These are phyloP conservation scores for Plicaturopsis crispa DNA, from an alignment of 768 basidiomycete genomes.

Conservation along the genomic window DNA sequence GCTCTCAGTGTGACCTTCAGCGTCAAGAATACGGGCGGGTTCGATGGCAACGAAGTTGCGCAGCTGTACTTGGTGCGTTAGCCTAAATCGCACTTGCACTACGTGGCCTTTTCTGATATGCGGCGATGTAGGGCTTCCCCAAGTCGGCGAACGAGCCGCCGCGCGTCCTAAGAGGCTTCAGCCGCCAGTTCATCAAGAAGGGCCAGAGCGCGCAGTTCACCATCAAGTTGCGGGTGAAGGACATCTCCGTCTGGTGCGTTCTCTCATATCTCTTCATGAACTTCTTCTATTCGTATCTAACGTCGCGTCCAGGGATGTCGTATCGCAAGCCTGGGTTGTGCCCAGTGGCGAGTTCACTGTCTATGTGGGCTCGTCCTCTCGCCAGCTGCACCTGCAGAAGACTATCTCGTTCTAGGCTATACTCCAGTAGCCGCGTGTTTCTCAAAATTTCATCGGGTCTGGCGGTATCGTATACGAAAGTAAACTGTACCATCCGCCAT, in stretches of 20 bases:
- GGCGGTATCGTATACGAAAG: too few relatives aligned
- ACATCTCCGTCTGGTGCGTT: conserved; percentile 9
- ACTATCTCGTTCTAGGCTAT: background rate
- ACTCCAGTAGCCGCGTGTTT: too few relatives aligned
- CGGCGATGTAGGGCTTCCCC: conserved; percentile 26
- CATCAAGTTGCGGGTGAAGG: conserved; percentile 6
- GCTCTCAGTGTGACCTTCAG: conserved; percentile 30
- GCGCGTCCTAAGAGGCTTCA: conserved; percentile 44
- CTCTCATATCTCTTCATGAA: conserved; percentile 4
- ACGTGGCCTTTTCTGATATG: background rate
- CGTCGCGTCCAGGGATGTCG: conserved; percentile 37
- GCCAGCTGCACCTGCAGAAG: background rate
- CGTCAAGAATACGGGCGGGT: conserved; percentile 37
- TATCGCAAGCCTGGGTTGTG: conserved; percentile 39
- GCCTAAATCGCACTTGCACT: background rate
- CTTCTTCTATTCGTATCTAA: background rate
- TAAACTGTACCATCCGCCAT: too few relatives aligned
- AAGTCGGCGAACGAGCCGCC: conserved; percentile 36
- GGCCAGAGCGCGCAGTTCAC: conserved; percentile 28
- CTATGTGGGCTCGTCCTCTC: conserved; percentile 39
- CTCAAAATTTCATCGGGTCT: too few relatives aligned
- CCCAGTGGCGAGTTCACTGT: conserved; percentile 46
- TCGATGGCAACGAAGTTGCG: conserved; percentile 46
- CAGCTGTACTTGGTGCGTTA: conserved; percentile 39
- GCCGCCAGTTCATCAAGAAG: conserved; percentile 32